These are phyloP conservation scores for Ammopiptanthus mongolicus DNA, from an alignment of 306 rosid genomes.

Conservation along the genomic window DNA sequence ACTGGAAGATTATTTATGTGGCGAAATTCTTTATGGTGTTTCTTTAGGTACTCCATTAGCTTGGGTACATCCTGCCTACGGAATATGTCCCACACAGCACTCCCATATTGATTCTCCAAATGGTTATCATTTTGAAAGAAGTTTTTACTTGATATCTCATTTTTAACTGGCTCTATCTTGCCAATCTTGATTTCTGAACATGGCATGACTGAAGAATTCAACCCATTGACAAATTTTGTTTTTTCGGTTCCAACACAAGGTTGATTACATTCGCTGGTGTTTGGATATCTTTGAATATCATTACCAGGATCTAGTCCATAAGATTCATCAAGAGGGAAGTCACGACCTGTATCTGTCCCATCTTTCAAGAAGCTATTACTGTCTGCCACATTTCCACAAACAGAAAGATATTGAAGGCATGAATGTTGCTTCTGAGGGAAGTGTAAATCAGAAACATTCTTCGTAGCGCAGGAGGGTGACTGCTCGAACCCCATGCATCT, in stretches of 20 bases:
- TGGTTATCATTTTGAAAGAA: constrained; percentile 19
- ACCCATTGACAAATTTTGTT: neutral
- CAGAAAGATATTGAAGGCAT: neutral
- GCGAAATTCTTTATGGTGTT: constrained; percentile 50
- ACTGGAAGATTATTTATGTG: constrained; percentile 49
- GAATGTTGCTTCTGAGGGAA: neutral
- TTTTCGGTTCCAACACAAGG: constrained; percentile 25
- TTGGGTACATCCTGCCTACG: constrained; percentile 64
- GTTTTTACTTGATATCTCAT: constrained; percentile 1
- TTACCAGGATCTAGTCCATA: neutral
- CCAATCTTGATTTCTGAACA: constrained; percentile 21
- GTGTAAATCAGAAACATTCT: neutral
- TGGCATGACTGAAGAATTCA: constrained; percentile 15
- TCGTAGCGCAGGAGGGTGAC: neutral
- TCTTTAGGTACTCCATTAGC: constrained; percentile 46
- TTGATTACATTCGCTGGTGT: constrained; percentile 8
- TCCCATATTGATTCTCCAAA: constrained; percentile 38
- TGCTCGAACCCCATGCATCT: neutral
- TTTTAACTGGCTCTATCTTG: constrained; percentile 15
- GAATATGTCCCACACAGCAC: constrained; percentile 71
- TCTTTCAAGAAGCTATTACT: neutral
- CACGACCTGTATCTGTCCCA: neutral
- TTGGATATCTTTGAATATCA: constrained; percentile 17
- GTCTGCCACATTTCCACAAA: neutral
- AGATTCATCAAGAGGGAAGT: neutral